Conservation (phyloP, 306 rosid species). For the Prinsepia uniflora region DNA sequence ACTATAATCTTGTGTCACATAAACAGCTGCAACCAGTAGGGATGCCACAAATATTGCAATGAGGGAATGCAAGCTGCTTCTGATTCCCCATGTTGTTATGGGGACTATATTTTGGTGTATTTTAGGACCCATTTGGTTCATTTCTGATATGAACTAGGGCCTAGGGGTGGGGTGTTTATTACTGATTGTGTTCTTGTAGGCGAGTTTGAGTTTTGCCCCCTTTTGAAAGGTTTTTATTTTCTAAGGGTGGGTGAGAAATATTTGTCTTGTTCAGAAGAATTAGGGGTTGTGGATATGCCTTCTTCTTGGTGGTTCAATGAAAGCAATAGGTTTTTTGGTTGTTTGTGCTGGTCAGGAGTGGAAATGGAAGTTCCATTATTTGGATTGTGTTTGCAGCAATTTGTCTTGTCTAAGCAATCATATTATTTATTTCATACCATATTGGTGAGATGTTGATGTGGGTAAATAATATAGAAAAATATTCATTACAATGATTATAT, state of each 20-base stretch:
- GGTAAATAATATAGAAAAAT: background rate
- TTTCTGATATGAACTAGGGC: background rate
- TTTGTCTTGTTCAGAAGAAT: conserved; percentile 11
- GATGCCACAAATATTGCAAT: conserved; percentile 51
- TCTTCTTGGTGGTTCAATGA: conserved; percentile 38
- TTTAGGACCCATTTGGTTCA: conserved; percentile 33
- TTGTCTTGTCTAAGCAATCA: background rate
- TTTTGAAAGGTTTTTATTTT: conserved; percentile 28
- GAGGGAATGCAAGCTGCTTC: conserved; percentile 53
- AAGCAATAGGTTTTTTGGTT: conserved; percentile 28
- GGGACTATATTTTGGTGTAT: conserved; percentile 24
- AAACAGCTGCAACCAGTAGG: conserved; percentile 42
- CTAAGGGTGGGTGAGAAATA: conserved; percentile 44
- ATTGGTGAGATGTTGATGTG: conserved; percentile 14
- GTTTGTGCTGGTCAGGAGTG: background rate
- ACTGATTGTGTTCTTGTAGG: conserved; percentile 1
- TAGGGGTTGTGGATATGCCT: conserved; percentile 5
- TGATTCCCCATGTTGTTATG: conserved; percentile 44
- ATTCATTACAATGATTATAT: too few relatives aligned
- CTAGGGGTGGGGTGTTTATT: background rate
- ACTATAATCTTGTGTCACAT: conserved; percentile 34
- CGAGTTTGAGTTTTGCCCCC: conserved; percentile 16
- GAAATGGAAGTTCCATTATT: background rate
- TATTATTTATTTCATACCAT: background rate
- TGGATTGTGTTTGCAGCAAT: conserved; percentile 26